These are phyloP conservation scores for Penicillium sp. DNA, from an alignment of 2,329 filamentous ascomycete genomes.

Conservation along the genomic window DNA sequence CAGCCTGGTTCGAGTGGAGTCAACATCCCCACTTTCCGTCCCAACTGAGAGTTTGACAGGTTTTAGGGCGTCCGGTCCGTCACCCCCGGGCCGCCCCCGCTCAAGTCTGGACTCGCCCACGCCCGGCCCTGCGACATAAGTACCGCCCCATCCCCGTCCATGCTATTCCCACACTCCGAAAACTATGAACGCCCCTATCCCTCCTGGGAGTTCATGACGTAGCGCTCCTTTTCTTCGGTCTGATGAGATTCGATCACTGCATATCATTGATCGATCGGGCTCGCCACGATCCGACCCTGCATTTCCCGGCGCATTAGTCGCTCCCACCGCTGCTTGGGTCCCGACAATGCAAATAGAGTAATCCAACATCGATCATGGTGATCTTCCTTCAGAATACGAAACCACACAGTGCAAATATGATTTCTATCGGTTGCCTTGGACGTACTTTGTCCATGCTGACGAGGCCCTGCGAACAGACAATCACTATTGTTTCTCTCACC, in stretches of 20 bases:
- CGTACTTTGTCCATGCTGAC: slow-evolving; percentile 9
- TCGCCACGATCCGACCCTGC: slow-evolving; percentile 4
- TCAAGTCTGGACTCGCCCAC: slow-evolving; percentile 5
- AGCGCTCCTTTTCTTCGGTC: slow-evolving; percentile 1
- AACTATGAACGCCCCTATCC: too few relatives aligned
- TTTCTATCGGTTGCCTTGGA: slow-evolving; percentile 5
- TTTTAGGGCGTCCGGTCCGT: slow-evolving; percentile 18
- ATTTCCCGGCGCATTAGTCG: slow-evolving; percentile 9
- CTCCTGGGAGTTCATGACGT: slow-evolving; percentile 10
- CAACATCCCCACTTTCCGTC: neutral
- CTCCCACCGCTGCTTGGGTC: slow-evolving; percentile 7
- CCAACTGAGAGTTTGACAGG: slow-evolving; percentile 15
- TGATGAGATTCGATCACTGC: slow-evolving; percentile 18
- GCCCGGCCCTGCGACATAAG: neutral
- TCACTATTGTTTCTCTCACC: neutral
- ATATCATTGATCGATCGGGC: slow-evolving; percentile 22
- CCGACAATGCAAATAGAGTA: slow-evolving; percentile 23
- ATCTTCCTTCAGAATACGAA: slow-evolving; percentile 9
- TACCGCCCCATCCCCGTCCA: too few relatives aligned
- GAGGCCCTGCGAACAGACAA: slow-evolving; percentile 9
- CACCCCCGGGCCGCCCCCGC: slow-evolving; percentile 16
- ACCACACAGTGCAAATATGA: neutral
- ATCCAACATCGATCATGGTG: slow-evolving; percentile 8
- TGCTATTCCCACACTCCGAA: too few relatives aligned
- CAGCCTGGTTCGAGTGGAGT: slow-evolving; percentile 9